Percentiles rank a stretch among this genome's conserved stretches.
Conservation (phyloP, 495 filamentous ascomycete species). For the Xanthoparmelia taractica region DNA sequence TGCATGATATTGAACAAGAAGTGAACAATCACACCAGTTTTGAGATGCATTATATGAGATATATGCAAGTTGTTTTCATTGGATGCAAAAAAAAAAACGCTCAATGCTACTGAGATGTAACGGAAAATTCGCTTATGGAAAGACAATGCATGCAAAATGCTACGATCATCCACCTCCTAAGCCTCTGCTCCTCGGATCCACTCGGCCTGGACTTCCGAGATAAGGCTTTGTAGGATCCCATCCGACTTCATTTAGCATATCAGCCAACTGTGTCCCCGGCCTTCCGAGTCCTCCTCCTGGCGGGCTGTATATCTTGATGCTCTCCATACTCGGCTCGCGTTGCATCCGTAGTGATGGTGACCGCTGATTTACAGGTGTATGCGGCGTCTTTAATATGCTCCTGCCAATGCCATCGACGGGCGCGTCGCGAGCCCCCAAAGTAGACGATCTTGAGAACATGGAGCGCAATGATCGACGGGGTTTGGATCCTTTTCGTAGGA, state of each 20-base stretch:
- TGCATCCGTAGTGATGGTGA: constrained; percentile 14
- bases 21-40: not conserved
- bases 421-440: constrained; percentile 10
- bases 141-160: not conserved
- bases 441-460: constrained; percentile 25
- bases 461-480: constrained; percentile 21
- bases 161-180: constrained; percentile 12
- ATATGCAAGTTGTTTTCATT: not conserved
- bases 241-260: constrained; percentile 55
- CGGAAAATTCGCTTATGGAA: not conserved
- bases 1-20: not conserved
- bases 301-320: constrained; percentile 65
- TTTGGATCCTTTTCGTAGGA: constrained; percentile 36
- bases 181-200: constrained; percentile 19
- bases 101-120: not conserved
- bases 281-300: constrained; percentile 38
- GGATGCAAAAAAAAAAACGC: not conserved
- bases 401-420: constrained; percentile 18
- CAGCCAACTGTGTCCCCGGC: constrained; percentile 48
- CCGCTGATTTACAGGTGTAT: constrained; percentile 26
- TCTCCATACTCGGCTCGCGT: constrained; percentile 52
- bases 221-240: constrained; percentile 40
- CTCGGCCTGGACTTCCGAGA: constrained; percentile 23
- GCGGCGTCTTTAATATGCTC: constrained; percentile 27
- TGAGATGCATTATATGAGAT: not conserved